Evolutionary conservation across 2,329 filamentous ascomycete genomes (phyloP), one percentile per base, ranked within the genome.

Genomic region (Calonectria pseudoturangicola): DNA sequence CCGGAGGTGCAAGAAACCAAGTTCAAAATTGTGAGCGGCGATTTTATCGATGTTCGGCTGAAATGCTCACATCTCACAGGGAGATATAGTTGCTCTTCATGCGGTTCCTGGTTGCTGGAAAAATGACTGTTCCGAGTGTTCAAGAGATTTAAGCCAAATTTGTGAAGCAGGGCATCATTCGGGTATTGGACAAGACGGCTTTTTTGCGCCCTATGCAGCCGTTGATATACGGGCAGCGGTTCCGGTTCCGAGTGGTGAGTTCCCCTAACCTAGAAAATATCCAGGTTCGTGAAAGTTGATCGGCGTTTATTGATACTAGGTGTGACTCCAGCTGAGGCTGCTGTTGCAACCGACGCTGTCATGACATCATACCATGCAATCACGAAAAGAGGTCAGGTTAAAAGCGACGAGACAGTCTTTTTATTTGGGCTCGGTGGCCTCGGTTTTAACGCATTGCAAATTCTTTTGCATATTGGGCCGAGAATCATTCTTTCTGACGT

Each of bases 131-230:
- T 77, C 80, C 0, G 85, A 87, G 69, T 87, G 86, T 60, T 84
- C 82, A 3, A 80, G 83, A 0, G 83, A 85, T 45, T 72, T 87
- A 0, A 70, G 81, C 4, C 84, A 86, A 71, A 75, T 86, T 0
- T 85, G 84, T 62, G 80, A 84, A 58, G 65, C 54, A 36, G 80
- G 84, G 0, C 82, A 83, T 54, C 85, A 86, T 71, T 85, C 85
- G 1, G 86, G 86, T 0, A 86, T 87, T 25, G 85, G 86, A 0
- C 84, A 86, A 62, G 83, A 87, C 36, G 86, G 86, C 0, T 85
- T 85, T 45, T 86, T 84, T 54, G 84, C 86, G 1, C 83, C 85
- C 0, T 87, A 83, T 47, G 82, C 84, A 0, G 79, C 77, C 0
- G 75, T 83, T 0, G 79, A 83, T 43, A 73, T 77, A 9, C 16